phyloP scores from a whole-genome alignment of 169 alveolate genomes.

The Cryptosporidium parvum region DNA sequence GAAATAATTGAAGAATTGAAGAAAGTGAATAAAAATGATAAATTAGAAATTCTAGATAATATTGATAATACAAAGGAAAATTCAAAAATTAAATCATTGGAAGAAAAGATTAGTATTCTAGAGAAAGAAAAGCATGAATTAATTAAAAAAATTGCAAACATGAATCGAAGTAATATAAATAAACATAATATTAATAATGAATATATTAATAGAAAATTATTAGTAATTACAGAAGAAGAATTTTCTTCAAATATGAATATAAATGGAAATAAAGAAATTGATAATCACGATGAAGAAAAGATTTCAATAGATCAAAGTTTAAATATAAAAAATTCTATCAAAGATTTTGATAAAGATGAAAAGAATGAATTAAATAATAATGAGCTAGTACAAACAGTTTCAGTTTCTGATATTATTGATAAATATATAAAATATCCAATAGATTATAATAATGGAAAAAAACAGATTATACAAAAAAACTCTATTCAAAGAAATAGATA shows the following conservation, averaged over 20 bases:
- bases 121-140: conserved; percentile 28
- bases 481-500: conserved; percentile 65
- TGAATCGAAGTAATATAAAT: conserved; percentile 8
- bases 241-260: neutral
- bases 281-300: neutral
- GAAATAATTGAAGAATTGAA: conserved; percentile 50
- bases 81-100: neutral
- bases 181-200: neutral
- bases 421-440: conserved; percentile 57
- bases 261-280: neutral
- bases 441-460: conserved; percentile 13
- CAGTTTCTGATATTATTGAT: conserved; percentile 46
- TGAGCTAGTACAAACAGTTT: neutral
- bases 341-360: neutral
- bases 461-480: conserved; percentile 42
- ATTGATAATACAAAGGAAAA: conserved; percentile 16
- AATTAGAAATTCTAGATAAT: conserved; percentile 12
- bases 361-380: neutral
- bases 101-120: neutral
- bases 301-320: neutral
- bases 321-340: neutral
- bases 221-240: neutral
- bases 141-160: conserved; percentile 48
- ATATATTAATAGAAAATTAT: neutral
- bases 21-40: conserved; percentile 6